Conservation (phyloP, 352 stramenopile genomes). For the Phytophthora idaei region DNA sequence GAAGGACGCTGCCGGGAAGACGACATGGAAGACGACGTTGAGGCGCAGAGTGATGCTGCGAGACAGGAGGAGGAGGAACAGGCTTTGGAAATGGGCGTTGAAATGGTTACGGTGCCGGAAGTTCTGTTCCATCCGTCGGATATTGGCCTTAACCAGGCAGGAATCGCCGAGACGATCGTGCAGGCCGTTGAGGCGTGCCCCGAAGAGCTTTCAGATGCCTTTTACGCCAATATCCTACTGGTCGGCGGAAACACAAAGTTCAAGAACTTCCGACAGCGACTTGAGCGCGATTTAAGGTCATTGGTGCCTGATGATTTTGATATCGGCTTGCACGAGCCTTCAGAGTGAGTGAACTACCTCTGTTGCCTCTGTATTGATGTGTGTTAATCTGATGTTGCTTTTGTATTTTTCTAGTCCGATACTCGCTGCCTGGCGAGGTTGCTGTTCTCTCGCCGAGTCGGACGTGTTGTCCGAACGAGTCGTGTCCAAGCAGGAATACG, state of each 20-base stretch:
- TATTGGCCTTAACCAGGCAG: conserved; percentile 88
- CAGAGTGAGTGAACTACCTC: conserved; percentile 53
- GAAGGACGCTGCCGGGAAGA: conserved; percentile 47
- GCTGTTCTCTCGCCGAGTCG: conserved; percentile 44
- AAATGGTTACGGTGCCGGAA: conserved; percentile 90
- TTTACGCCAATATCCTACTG: conserved; percentile 90
- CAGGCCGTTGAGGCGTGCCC: conserved; percentile 85
- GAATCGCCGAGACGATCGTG: conserved; percentile 86
- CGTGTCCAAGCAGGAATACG: conserved; percentile 77
- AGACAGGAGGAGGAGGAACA: conserved; percentile 47
- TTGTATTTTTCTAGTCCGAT: conserved; percentile 50
- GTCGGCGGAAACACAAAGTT: conserved; percentile 91
- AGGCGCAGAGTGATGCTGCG: conserved; percentile 8
- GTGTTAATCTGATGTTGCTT: background rate
- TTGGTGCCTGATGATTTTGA: conserved; percentile 60
- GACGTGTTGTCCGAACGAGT: conserved; percentile 33
- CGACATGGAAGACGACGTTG: conserved; percentile 25
- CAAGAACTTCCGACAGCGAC: conserved; percentile 73
- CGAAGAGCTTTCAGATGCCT: conserved; percentile 59
- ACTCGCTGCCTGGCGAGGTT: conserved; percentile 61
- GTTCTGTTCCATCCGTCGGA: conserved; percentile 93
- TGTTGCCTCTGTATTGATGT: conserved; percentile 1
- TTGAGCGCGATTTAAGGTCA: conserved; percentile 68
- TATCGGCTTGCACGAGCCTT: conserved; percentile 42
- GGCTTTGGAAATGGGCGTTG: conserved; percentile 82